These are phyloP conservation scores for Aspergillus floridensis DNA, from an alignment of 2,329 filamentous ascomycete species.

Conservation along the genomic window DNA sequence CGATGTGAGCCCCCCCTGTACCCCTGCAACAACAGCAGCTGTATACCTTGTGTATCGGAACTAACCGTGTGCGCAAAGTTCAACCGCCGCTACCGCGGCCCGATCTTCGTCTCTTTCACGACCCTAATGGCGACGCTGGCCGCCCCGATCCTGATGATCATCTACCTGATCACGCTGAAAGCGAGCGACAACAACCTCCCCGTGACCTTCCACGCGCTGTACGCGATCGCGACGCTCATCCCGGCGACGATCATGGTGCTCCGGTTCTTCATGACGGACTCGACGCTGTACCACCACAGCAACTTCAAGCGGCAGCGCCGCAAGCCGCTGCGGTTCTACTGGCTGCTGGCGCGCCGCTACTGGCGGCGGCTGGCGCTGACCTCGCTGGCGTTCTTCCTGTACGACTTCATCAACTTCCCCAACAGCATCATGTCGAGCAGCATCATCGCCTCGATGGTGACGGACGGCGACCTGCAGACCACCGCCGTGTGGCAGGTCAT, in stretches of 20 bases:
- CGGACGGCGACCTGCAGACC: conserved; percentile 31
- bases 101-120: conserved; percentile 36
- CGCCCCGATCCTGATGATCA: conserved; percentile 34
- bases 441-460: conserved; percentile 34
- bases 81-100: conserved; percentile 29
- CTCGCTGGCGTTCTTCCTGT: conserved; percentile 36
- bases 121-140: conserved; percentile 37
- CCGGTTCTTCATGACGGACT: conserved; percentile 37
- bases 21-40: background rate
- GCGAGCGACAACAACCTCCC: conserved; percentile 36
- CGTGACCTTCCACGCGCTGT: conserved; percentile 30
- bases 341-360: conserved; percentile 28
- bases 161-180: conserved; percentile 37
- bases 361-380: conserved; percentile 30
- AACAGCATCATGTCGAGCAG: conserved; percentile 38
- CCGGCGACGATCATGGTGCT: conserved; percentile 33
- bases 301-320: conserved; percentile 31
- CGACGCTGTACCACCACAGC: conserved; percentile 30
- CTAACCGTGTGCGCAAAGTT: conserved; percentile 11
- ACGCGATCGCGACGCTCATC: conserved; percentile 33
- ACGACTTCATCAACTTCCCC: conserved; percentile 40
- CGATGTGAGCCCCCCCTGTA: conserved; percentile 18
- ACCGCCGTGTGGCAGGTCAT: conserved; percentile 38
- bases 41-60: too few relatives aligned
- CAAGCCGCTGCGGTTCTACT: conserved; percentile 25